Conservation (phyloP, 106 monocot genomes). For the Dendrobium chrysotoxum region DNA sequence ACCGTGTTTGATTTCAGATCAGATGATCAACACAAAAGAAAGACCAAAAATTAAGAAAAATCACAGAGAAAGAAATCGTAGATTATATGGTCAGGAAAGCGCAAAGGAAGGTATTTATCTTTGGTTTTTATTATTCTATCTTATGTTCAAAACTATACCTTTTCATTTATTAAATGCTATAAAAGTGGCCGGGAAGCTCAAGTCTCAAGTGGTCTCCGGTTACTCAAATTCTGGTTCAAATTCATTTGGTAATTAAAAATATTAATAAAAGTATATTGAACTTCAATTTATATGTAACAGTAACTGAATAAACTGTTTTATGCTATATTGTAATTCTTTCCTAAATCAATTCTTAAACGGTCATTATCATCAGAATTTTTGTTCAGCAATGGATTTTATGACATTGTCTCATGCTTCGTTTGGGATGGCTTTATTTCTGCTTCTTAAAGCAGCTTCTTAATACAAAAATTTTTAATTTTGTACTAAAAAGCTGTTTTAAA, state of each 20-base stretch:
- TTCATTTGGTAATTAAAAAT: constrained; percentile 81
- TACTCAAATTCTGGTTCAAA: constrained; percentile 96
- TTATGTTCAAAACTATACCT: not conserved
- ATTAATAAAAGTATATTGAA: constrained; percentile 59
- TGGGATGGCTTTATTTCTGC: no score
- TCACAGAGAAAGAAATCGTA: constrained; percentile 50
- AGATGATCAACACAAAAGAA: constrained; percentile 11
- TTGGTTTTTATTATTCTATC: not conserved
- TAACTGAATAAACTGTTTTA: not conserved
- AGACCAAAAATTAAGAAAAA: constrained; percentile 10
- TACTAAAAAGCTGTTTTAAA: no score
- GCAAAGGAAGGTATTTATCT: constrained; percentile 56
- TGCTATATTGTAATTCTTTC: not conserved
- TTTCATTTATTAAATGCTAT: constrained; percentile 41
- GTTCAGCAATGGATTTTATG: not conserved
- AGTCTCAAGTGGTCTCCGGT: constrained; percentile 54
- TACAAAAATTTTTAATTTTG: no score
- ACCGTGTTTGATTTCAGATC: constrained; percentile 6
- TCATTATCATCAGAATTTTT: not conserved
- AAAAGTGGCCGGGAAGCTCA: constrained; percentile 77
- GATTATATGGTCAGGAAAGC: constrained; percentile 76
- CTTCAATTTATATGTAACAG: not conserved
- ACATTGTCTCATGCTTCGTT: no score
- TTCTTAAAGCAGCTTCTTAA: no score
- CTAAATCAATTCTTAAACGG: not conserved